A percentile compares a stretch with the other conserved stretches of the same genome.
These are phyloP conservation scores for Amaranthus cruentus DNA, from an alignment of 148 eudicot genomes.

Conservation along the genomic window DNA sequence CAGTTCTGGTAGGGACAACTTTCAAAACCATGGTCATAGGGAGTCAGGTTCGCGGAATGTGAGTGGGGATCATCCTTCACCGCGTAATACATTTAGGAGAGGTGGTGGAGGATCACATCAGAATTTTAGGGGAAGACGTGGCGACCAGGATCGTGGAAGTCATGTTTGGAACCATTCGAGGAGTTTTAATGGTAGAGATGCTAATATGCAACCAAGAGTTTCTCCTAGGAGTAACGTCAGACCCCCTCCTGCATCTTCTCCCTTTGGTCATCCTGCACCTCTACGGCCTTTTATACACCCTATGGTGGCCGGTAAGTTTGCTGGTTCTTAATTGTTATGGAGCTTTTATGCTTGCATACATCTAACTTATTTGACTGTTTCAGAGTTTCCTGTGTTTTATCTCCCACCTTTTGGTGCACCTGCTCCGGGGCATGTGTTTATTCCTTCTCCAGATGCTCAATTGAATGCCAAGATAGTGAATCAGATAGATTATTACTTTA, in stretches of 20 bases:
- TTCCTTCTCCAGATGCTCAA: slow-evolving; percentile 44
- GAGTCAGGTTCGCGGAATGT: slow-evolving; percentile 49
- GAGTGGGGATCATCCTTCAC: slow-evolving; percentile 52
- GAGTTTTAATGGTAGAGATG: slow-evolving; percentile 60
- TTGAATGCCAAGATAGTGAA: slow-evolving; percentile 47
- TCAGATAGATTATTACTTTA: slow-evolving; percentile 87
- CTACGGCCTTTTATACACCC: slow-evolving; percentile 44
- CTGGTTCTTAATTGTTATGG: not conserved
- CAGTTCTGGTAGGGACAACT: slow-evolving; percentile 40
- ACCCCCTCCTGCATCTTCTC: slow-evolving; percentile 37
- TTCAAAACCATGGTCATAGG: slow-evolving; percentile 33
- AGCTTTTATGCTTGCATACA: not conserved
- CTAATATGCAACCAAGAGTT: slow-evolving; percentile 43
- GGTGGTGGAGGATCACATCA: slow-evolving; percentile 60
- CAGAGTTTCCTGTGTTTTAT: slow-evolving; percentile 42
- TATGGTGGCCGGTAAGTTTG: slow-evolving; percentile 58
- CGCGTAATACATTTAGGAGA: slow-evolving; percentile 52
- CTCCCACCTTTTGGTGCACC: slow-evolving; percentile 30
- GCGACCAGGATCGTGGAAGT: slow-evolving; percentile 61
- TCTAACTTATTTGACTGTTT: slow-evolving; percentile 14
- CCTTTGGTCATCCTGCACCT: slow-evolving; percentile 41
- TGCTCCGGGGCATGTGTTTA: slow-evolving; percentile 32
- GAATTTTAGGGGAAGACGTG: slow-evolving; percentile 48
- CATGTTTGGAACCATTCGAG: slow-evolving; percentile 61
- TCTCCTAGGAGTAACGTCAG: slow-evolving; percentile 47